Base-by-base conservation (phyloP, 2,329 filamentous ascomycete genomes). In the Pestalotiopsis sp. region DNA sequence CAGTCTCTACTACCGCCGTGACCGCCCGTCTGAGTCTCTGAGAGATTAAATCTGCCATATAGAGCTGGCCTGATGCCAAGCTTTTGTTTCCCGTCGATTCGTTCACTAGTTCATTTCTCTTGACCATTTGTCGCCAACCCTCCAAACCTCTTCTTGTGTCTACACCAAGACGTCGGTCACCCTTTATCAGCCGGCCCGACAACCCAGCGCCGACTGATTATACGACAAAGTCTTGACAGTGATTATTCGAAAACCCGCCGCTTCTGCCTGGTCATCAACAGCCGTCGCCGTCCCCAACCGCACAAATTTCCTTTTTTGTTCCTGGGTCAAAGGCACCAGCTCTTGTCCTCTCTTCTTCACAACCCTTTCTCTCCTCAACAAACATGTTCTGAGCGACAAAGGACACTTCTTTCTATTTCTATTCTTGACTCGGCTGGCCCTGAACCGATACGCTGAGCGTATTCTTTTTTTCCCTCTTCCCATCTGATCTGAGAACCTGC, bases 361-460 rank as follows among this genome's bases (percentile, higher is more conserved):
- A 66, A 70, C 40, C 68, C 68, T 71, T n/a, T 38, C 13, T 67
- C 38, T 13, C 7, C 31, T 65, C 20, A 45, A 14, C n/a, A 36
- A 64, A 40, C 59, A 64, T 68, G 66, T 52, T 64, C 20, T 68
- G 40, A 25, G 25, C 59, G 27, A 63, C 45, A 41, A 56, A 68
- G 59, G 36, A 23, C 17, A n/a, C 49, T 61, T 68, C 63, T 65
- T 67, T 59, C 65, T 75, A 72, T 71, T 75, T 73, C 73, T 73
- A 67, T 74, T 71, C 69, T 49, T 68, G 49, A 68, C 58, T 69
- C 69, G 71, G 69, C 62, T 38, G 64, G 66, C 62, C 13, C 68
- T 71, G 70, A 65, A 63, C 49, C 31, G 31, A 38, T 41, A 69
- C 71, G 70, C 70, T 69, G 61, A 68, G 70, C 71, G 70, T 71